phyloP scores from a whole-genome alignment of 108 stramenopile species.

The Nitzschia sp. region DNA sequence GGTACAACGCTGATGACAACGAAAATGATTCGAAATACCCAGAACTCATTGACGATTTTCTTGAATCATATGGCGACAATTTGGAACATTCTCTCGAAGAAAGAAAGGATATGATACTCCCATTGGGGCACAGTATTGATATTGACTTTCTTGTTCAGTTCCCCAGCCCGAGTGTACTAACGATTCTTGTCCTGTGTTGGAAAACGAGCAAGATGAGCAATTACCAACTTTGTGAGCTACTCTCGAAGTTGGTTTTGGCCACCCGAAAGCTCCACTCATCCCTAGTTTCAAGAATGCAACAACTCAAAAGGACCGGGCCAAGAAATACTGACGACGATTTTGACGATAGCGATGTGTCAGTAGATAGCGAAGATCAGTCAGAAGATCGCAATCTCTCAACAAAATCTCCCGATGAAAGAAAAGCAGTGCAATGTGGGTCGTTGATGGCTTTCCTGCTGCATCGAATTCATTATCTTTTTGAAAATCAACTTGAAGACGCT shows the following conservation, averaged over 20 bases:
- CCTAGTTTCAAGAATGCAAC: slow-evolving; percentile 10
- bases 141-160: slow-evolving; percentile 9
- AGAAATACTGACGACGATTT: slow-evolving; percentile 19
- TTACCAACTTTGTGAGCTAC: slow-evolving; percentile 8
- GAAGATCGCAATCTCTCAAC: slow-evolving; percentile 3
- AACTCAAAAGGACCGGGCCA: slow-evolving; percentile 9
- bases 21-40: slow-evolving; percentile 40
- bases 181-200: slow-evolving; percentile 43
- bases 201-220: slow-evolving; percentile 7
- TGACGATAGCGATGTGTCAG: slow-evolving; percentile 37
- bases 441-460: slow-evolving; percentile 19
- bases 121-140: neutral
- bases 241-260: slow-evolving; percentile 15
- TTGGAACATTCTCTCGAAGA: neutral
- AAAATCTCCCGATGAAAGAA: slow-evolving; percentile 23
- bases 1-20: slow-evolving; percentile 52
- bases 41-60: slow-evolving; percentile 75
- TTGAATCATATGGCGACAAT: slow-evolving; percentile 43
- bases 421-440: slow-evolving; percentile 27
- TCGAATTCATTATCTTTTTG: slow-evolving; percentile 5
- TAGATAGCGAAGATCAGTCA: slow-evolving; percentile 7
- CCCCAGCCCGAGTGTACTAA: slow-evolving; percentile 40
- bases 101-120: neutral
- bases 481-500: neutral
- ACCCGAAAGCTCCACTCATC: slow-evolving; percentile 13